phyloP scores from a whole-genome alignment of 305 asterid species.

The Petunia hybrid region DNA sequence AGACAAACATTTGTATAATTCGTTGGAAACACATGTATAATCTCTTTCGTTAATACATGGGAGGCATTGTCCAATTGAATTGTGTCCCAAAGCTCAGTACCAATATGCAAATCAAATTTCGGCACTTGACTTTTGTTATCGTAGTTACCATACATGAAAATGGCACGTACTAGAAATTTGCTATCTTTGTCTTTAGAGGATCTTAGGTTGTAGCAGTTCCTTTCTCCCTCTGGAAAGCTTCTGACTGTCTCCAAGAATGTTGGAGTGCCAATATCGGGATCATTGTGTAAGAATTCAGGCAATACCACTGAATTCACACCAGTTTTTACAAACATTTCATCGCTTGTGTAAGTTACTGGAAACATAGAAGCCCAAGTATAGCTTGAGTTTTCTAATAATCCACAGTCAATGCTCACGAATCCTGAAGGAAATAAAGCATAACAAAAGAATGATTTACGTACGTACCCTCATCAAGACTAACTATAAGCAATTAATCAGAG shows the following conservation, averaged over 20 bases:
- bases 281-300: background rate
- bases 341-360: conserved; percentile 12
- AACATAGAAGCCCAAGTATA: background rate
- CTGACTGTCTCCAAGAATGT: background rate
- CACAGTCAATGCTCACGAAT: conserved; percentile 35
- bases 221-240: conserved; percentile 33
- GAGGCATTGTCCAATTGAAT: background rate
- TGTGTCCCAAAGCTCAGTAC: conserved; percentile 30
- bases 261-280: no score
- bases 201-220: conserved; percentile 30
- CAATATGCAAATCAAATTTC: conserved; percentile 31
- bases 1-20: conserved; percentile 13
- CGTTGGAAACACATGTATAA: background rate
- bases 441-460: background rate
- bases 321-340: background rate
- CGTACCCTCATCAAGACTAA: no score
- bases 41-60: background rate
- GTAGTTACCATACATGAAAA: conserved; percentile 15
- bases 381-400: background rate
- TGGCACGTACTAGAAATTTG: conserved; percentile 18
- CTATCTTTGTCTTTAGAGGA: conserved; percentile 6
- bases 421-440: background rate
- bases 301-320: background rate
- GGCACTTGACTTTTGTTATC: background rate
- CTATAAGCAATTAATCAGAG: no score